Evolutionary conservation across 1,139 yeast genomes (phyloP).

Genomic region (Kodamaea sp.): DNA sequence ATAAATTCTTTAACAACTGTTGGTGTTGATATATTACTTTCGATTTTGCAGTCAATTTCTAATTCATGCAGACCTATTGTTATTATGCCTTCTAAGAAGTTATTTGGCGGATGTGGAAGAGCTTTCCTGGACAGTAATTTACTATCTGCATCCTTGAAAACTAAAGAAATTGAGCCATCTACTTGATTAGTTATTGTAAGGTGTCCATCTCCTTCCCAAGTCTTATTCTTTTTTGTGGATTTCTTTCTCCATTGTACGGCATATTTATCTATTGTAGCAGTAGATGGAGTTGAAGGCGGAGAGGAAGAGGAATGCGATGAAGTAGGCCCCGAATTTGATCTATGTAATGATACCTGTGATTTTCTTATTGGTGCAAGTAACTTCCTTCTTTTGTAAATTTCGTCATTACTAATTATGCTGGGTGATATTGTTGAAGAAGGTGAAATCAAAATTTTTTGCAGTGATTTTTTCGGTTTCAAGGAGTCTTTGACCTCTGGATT

Average conservation of each 20-base stretch:
- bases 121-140: conserved; percentile 11
- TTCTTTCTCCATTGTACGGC: conserved; percentile 67
- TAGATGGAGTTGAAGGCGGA: not conserved
- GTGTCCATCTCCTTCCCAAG: conserved; percentile 93
- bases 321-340: not conserved
- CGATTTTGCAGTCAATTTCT: conserved; percentile 24
- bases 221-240: conserved; percentile 74
- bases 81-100: conserved; percentile 13
- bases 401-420: not conserved
- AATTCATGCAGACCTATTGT: conserved; percentile 27
- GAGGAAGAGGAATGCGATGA: not conserved
- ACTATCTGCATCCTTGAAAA: conserved; percentile 13
- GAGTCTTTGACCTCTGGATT: too few relatives aligned
- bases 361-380: not conserved
- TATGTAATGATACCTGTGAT: not conserved
- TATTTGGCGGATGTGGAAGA: not conserved
- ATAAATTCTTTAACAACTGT: too few relatives aligned
- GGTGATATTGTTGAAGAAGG: too few relatives aligned
- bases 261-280: conserved; percentile 16
- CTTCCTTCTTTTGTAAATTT: conserved; percentile 2
- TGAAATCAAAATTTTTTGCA: too few relatives aligned
- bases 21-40: not conserved
- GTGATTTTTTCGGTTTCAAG: too few relatives aligned
- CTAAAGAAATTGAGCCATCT: conserved; percentile 5
- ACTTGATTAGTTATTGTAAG: conserved; percentile 21